Percentiles rank a stretch among this genome's conserved stretches.
Conservation (phyloP, 108 stramenopile genomes). For the Discostella stelligeroides region DNA sequence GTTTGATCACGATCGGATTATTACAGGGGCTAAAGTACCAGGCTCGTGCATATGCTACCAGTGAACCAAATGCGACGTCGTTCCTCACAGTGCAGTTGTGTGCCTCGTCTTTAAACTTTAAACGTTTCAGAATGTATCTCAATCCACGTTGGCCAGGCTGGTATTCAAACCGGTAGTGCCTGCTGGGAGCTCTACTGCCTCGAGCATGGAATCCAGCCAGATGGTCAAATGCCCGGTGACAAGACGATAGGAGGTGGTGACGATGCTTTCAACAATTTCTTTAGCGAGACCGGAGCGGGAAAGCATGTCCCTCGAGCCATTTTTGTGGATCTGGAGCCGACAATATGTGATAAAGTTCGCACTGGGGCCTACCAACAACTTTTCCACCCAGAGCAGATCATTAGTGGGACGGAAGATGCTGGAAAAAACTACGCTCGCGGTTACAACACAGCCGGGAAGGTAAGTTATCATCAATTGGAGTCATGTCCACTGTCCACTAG, state of each 20-base stretch:
- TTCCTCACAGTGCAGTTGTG: no score
- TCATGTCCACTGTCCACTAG: no score
- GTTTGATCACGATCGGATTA: no score
- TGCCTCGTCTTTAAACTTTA: no score
- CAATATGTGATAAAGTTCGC: conserved; percentile 96
- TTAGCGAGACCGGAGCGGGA: conserved; percentile 96
- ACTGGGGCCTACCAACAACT: conserved; percentile 88
- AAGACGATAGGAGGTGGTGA: conserved; percentile 78
- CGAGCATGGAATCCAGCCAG: no score
- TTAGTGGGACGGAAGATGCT: conserved; percentile 99
- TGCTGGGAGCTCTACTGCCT: conserved; percentile 98
- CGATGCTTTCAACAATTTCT: conserved; percentile 97
- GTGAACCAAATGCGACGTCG: no score
- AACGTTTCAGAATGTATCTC: conserved; percentile 84
- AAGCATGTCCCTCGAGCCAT: conserved; percentile 98
- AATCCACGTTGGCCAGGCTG: conserved; percentile 92
- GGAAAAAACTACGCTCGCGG: conserved; percentile 99
- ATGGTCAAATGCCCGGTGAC: conserved; percentile 91
- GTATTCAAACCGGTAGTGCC: conserved; percentile 95
- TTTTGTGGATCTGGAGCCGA: conserved; percentile 97
- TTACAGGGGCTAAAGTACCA: no score
- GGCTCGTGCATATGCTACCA: no score
- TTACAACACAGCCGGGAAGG: conserved; percentile 98
- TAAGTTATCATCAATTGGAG: background rate
- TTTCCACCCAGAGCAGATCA: conserved; percentile 99